phyloP scores from a whole-genome alignment of 2,329 filamentous ascomycete genomes.

The Colletotrichum zoysiae region DNA sequence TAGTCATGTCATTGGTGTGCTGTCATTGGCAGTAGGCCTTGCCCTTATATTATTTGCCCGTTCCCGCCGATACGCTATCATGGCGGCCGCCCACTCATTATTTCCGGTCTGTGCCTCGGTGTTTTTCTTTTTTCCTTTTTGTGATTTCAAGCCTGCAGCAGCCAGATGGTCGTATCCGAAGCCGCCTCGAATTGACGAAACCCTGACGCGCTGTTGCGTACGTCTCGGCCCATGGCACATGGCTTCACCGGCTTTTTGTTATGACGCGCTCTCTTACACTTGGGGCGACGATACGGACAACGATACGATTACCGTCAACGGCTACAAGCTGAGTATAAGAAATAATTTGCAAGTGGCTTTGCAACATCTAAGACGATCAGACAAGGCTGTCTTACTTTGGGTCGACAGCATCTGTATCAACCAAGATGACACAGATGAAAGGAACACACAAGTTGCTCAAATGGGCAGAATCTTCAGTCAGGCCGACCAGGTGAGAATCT shows the following conservation, averaged over 20 bases:
- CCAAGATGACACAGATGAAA: not conserved
- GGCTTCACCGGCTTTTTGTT: not conserved
- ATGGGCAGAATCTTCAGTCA: not conserved
- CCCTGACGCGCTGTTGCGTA: too few relatives aligned
- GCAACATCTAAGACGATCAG: not conserved
- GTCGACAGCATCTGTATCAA: constrained; percentile 6
- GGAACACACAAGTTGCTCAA: not conserved
- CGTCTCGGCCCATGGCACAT: too few relatives aligned
- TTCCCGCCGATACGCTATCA: too few relatives aligned
- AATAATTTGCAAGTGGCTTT: not conserved
- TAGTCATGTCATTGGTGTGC: too few relatives aligned
- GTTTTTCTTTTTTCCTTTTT: too few relatives aligned
- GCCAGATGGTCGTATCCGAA: too few relatives aligned
- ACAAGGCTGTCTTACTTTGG: not conserved
- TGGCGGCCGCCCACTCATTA: too few relatives aligned
- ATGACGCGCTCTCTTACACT: not conserved
- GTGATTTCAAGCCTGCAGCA: too few relatives aligned
- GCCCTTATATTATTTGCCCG: too few relatives aligned
- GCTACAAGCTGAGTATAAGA: not conserved
- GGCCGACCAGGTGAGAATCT: not conserved
- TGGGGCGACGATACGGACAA: not conserved
- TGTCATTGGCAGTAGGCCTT: too few relatives aligned
- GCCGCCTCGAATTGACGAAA: too few relatives aligned
- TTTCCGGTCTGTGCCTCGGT: too few relatives aligned
- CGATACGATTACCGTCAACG: not conserved